phyloP scores from a whole-genome alignment of 371 early-diverging fungal genomes.

The Mucor piriformis region DNA sequence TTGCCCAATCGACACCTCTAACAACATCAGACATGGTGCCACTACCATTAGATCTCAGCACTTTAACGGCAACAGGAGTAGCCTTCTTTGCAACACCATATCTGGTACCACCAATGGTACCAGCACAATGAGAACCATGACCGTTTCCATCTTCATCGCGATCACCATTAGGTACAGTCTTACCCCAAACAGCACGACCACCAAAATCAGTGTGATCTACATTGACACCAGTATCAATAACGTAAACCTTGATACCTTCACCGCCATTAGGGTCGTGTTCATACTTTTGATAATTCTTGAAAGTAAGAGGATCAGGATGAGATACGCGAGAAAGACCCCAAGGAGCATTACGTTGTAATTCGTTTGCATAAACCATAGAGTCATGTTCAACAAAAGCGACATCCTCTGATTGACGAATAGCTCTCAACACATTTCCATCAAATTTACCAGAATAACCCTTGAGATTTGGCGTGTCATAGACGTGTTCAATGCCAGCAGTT shows the following conservation, averaged over 20 bases:
- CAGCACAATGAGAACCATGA: constrained; percentile 79
- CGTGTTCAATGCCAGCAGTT: constrained; percentile 65
- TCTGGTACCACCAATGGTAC: constrained; percentile 86
- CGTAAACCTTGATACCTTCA: constrained; percentile 52
- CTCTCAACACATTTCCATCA: constrained; percentile 62
- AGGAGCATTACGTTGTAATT: constrained; percentile 76
- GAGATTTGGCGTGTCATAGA: constrained; percentile 72
- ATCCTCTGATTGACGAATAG: constrained; percentile 66
- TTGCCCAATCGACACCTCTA: constrained; percentile 75
- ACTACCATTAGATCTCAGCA: constrained; percentile 83
- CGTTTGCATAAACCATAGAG: constrained; percentile 76
- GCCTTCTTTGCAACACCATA: constrained; percentile 95
- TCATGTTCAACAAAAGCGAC: constrained; percentile 90
- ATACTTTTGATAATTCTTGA: constrained; percentile 77
- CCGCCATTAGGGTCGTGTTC: constrained; percentile 77
- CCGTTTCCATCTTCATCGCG: constrained; percentile 71
- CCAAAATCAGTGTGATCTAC: constrained; percentile 65
- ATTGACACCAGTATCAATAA: constrained; percentile 68
- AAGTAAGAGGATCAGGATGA: constrained; percentile 67
- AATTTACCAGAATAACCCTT: constrained; percentile 86
- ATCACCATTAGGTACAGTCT: constrained; percentile 51
- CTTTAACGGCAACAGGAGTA: constrained; percentile 90
- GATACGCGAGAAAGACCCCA: constrained; percentile 93
- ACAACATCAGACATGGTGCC: constrained; percentile 81
- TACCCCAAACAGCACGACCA: constrained; percentile 66